phyloP scores from a whole-genome alignment of 2,329 filamentous ascomycete genomes.

The Malbranchea zuffiana region DNA sequence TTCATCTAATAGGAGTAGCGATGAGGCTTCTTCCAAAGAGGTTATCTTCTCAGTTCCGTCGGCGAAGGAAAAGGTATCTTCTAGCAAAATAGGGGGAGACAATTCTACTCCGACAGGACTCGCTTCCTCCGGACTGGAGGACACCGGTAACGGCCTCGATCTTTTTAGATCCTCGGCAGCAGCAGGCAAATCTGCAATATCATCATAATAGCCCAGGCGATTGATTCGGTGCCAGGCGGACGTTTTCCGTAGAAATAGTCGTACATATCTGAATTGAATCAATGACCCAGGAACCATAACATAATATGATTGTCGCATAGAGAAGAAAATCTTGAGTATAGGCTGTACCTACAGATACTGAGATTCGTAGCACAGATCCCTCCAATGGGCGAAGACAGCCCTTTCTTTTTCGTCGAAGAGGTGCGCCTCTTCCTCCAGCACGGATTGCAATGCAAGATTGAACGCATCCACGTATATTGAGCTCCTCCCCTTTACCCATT shows the following conservation, averaged over 20 bases:
- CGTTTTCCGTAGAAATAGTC: constrained; percentile 84
- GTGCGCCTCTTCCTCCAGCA: constrained; percentile 77
- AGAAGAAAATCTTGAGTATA: neutral
- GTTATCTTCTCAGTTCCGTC: constrained; percentile 67
- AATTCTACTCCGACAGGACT: constrained; percentile 41
- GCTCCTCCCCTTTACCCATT: constrained; percentile 65
- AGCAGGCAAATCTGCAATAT: constrained; percentile 61
- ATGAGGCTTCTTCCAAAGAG: constrained; percentile 71
- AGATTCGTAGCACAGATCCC: constrained; percentile 62
- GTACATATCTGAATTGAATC: constrained; percentile 57
- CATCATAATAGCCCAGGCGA: constrained; percentile 66
- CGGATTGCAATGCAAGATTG: constrained; percentile 80
- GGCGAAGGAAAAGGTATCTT: constrained; percentile 60
- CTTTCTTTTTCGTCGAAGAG: constrained; percentile 73
- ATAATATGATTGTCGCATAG: neutral
- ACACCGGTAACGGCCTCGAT: constrained; percentile 44
- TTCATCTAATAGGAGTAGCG: constrained; percentile 75
- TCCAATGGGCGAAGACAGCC: constrained; percentile 68
- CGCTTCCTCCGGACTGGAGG: constrained; percentile 21
- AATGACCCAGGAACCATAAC: constrained; percentile 5
- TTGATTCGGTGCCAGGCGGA: constrained; percentile 79
- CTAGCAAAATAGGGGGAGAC: constrained; percentile 41
- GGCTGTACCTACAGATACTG: constrained; percentile 65
- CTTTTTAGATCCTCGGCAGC: constrained; percentile 57
- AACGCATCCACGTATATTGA: constrained; percentile 98